Evolutionary conservation across 1,284 basidiomycete species (phyloP).

Genomic region (Chalciporus sp.): DNA sequence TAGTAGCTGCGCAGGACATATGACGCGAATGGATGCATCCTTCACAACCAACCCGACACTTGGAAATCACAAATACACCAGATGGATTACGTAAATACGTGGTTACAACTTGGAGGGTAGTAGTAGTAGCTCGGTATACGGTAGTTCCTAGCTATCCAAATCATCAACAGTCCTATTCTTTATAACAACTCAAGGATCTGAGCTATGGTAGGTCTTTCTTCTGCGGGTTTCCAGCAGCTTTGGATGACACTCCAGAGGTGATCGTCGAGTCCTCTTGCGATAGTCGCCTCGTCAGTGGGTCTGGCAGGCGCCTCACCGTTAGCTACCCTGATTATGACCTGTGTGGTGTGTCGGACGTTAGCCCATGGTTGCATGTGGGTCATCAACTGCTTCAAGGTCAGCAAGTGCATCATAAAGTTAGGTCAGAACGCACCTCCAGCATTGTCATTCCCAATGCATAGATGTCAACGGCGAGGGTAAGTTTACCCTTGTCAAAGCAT

Average conservation of each 20-base stretch:
- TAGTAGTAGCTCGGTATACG: no score
- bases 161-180: not conserved
- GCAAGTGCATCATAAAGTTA: not conserved
- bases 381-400: constrained; percentile 40
- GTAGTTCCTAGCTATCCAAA: no score
- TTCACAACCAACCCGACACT: constrained; percentile 3
- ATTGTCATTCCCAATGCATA: constrained; percentile 59
- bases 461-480: constrained; percentile 52
- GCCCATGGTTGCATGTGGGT: constrained; percentile 53
- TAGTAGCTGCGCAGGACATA: constrained; percentile 91
- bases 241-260: constrained; percentile 47
- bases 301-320: constrained; percentile 44
- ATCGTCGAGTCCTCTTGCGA: constrained; percentile 49
- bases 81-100: not conserved
- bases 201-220: constrained; percentile 44
- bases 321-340: constrained; percentile 49
- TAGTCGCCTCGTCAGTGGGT: constrained; percentile 38
- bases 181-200: constrained; percentile 35
- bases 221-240: constrained; percentile 44
- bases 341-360: constrained; percentile 48
- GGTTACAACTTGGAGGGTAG: no score
- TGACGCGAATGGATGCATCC: constrained; percentile 83
- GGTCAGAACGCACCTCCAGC: constrained; percentile 43
- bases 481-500: constrained; percentile 48
- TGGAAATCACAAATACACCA: constrained; percentile 11